phyloP scores from a whole-genome alignment of 352 stramenopile genomes.

The Phytophthora lateralis region DNA sequence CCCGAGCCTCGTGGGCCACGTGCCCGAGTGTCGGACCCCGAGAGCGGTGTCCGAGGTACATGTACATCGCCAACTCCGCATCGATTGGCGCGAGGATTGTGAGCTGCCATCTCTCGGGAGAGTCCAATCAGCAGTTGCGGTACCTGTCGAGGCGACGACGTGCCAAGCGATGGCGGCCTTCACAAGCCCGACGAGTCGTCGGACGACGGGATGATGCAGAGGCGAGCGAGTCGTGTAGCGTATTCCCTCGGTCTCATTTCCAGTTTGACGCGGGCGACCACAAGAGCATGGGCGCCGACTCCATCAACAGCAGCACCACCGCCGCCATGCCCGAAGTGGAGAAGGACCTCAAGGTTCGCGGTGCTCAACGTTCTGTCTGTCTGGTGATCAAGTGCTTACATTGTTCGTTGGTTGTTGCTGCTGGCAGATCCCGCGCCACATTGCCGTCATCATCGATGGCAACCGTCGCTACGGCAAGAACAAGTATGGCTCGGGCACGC shows the following conservation, averaged over 20 bases:
- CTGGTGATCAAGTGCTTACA: slow-evolving; percentile 14
- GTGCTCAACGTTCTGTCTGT: background rate
- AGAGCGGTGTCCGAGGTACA: slow-evolving; percentile 13
- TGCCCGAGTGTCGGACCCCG: background rate
- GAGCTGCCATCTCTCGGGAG: slow-evolving; percentile 13
- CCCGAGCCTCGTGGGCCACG: background rate
- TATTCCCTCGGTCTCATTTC: slow-evolving; percentile 17
- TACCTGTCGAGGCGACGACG: slow-evolving; percentile 27
- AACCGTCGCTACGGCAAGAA: slow-evolving; percentile 94
- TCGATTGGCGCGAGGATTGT: slow-evolving; percentile 18
- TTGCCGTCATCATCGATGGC: slow-evolving; percentile 97
- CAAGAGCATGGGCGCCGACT: slow-evolving; percentile 23
- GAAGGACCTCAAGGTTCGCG: slow-evolving; percentile 34
- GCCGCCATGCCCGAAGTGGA: slow-evolving; percentile 12
- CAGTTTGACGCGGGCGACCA: slow-evolving; percentile 20
- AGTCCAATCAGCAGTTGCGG: slow-evolving; percentile 16
- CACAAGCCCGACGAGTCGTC: background rate
- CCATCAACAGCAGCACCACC: slow-evolving; percentile 18
- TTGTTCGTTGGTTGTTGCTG: background rate
- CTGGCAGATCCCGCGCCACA: slow-evolving; percentile 80
- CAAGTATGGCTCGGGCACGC: slow-evolving; percentile 75
- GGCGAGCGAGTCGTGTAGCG: background rate
- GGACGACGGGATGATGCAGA: slow-evolving; percentile 11
- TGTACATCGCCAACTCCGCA: slow-evolving; percentile 2
- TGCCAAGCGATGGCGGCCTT: slow-evolving; percentile 20